Conservation (phyloP, 257 asterid species). For the Solanum ossicruentum region DNA sequence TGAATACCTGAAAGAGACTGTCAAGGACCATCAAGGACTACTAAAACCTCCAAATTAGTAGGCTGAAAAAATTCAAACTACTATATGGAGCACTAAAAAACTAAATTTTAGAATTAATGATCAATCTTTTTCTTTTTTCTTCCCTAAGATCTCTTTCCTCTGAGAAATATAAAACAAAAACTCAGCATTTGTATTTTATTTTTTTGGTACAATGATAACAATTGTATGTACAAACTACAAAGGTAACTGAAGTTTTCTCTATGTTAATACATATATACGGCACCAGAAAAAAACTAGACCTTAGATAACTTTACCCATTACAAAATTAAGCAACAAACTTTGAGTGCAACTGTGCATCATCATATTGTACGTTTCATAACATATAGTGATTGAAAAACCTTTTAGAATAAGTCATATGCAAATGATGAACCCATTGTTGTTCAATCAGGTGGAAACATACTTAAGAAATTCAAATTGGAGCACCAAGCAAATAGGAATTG, state of each 20-base stretch:
- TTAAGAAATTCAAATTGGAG: neutral
- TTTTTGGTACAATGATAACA: neutral
- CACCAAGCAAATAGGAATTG: neutral
- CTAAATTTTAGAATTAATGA: neutral
- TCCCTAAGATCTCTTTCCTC: neutral
- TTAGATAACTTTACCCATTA: neutral
- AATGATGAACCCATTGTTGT: neutral
- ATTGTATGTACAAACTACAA: neutral
- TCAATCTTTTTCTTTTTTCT: neutral
- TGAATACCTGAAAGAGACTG: slow-evolving; percentile 74
- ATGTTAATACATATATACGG: neutral
- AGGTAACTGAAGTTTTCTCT: neutral
- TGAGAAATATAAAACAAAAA: neutral
- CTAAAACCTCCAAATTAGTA: slow-evolving; percentile 7
- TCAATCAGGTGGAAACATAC: neutral
- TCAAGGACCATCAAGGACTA: slow-evolving; percentile 35
- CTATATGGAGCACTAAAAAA: neutral
- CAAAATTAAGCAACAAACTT: neutral
- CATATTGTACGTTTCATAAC: neutral
- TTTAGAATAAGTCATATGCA: neutral
- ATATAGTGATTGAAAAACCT: neutral
- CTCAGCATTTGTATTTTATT: neutral
- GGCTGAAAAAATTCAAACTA: neutral
- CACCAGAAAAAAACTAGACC: neutral
- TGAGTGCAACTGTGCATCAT: neutral